Percentiles rank a stretch among this genome's conserved stretches.
These are phyloP conservation scores for Beauveria medogensis DNA, from an alignment of 2,329 filamentous ascomycete genomes.

Conservation along the genomic window DNA sequence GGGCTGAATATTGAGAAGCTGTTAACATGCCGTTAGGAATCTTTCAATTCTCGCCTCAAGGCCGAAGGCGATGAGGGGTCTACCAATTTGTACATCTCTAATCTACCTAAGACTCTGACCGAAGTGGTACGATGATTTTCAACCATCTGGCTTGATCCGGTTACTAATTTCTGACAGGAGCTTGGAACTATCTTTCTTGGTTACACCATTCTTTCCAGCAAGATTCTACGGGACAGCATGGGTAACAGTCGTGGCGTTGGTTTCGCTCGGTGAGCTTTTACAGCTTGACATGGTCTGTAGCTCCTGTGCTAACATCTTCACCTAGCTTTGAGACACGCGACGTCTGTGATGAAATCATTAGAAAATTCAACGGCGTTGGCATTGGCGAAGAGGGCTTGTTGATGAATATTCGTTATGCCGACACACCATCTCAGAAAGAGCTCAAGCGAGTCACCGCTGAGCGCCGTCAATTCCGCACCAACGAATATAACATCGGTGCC, in stretches of 20 bases:
- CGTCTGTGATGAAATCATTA: conserved; percentile 82
- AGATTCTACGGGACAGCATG: conserved; percentile 85
- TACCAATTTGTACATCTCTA: conserved; percentile 97
- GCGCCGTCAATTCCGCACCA: conserved; percentile 88
- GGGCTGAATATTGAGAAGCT: not conserved
- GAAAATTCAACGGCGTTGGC: conserved; percentile 71
- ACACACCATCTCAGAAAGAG: conserved; percentile 93
- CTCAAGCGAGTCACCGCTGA: conserved; percentile 94
- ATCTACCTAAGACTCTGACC: conserved; percentile 84
- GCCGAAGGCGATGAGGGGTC: conserved; percentile 83
- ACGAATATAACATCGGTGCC: conserved; percentile 79
- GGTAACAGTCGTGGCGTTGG: conserved; percentile 94
- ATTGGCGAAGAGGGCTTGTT: conserved; percentile 73
- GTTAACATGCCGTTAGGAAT: conserved; percentile 55
- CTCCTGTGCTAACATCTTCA: conserved; percentile 16
- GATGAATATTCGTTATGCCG: conserved; percentile 91
- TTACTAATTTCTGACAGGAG: conserved; percentile 41
- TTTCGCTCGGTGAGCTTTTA: conserved; percentile 71
- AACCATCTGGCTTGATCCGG: not conserved
- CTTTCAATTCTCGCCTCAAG: conserved; percentile 96
- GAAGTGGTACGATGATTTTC: conserved; percentile 56
- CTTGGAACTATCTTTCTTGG: conserved; percentile 70
- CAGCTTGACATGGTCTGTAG: not conserved
- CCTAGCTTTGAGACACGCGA: conserved; percentile 80
- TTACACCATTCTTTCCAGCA: conserved; percentile 82